Base-by-base conservation (phyloP, 2,329 filamentous ascomycete genomes). In the Paracoccidioides lutzii region DNA sequence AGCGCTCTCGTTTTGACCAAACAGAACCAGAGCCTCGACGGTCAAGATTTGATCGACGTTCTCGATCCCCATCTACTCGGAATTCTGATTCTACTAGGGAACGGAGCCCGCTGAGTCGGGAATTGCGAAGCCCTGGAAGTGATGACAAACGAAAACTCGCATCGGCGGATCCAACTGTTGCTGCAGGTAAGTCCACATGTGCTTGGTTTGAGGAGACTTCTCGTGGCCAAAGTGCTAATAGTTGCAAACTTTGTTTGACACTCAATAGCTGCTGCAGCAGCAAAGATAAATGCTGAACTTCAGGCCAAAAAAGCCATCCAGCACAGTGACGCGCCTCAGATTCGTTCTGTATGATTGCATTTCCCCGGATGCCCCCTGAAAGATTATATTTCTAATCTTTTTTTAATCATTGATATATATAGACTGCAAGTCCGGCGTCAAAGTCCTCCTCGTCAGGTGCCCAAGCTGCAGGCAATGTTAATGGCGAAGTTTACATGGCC, bases 1-100 rank as follows among this genome's bases (percentile, higher is more conserved):
- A 95, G 77, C 86, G 90, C 59, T 95, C 90, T 67, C 89, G 91
- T 71, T 96, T 97, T 73, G 91, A 97, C 69, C 88, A 94, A 71
- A 93, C 84, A 49, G 88, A 91, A 69, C 83, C 87, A 5, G 88
- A 93, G 66, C 82, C 86, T 56, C 85, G 84, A 66, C 79, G 83
- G 45, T 94, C 90, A 52, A 82, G 90, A 68, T 96, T 95, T 72
- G 91, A 96, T 73, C 83, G 90, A 64, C 86, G 93, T 64, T 97
- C 93, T 57, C 86, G 89, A 61, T 95, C 90, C 37, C 90, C 90
- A 28, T 80, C 82, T 32, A 72, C 74, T 57, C 79, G 82, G 65
- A 81, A 83, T 63, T 77, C 82, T 32, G 88, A 94, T 59, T 73
- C 81, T 48, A 76, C 79, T 62, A 84, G 91, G 68, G 89, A 88